Conservation (phyloP, 169 alveolate genomes). For the Eimeria necatrix region DNA sequence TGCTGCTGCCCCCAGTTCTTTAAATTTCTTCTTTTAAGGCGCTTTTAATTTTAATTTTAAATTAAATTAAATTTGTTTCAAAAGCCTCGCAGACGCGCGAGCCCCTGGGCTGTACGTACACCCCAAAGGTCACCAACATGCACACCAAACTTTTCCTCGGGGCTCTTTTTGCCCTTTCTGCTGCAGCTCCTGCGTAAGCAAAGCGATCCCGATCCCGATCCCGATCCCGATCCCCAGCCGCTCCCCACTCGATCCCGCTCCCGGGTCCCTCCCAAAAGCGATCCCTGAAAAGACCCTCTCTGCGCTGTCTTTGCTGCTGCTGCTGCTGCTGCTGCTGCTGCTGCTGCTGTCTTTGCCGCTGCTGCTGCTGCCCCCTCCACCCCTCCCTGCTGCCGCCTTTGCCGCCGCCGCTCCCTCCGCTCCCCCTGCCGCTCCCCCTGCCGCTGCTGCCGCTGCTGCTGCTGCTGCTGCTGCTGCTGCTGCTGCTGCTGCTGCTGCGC, state of each 20-base stretch:
- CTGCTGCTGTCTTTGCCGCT: background rate
- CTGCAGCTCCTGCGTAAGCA: background rate
- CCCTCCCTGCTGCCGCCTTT: background rate
- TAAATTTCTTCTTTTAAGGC: background rate
- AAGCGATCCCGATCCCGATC: no score
- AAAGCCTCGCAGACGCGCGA: no score
- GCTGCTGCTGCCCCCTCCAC: background rate
- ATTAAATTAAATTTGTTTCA: background rate
- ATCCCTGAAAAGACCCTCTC: no score
- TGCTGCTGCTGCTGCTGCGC: background rate
- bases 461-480: no score
- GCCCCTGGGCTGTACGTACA: background rate
- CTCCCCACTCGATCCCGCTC: background rate
- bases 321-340: no score
- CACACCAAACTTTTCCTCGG: background rate
- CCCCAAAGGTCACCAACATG: background rate
- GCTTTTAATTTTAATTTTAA: background rate
- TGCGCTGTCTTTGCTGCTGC: no score
- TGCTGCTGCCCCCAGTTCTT: background rate
- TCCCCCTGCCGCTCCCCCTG: no score
- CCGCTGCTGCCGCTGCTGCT: no score
- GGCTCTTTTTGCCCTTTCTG: background rate
- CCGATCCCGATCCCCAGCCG: background rate
- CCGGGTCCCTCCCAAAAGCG: no score
- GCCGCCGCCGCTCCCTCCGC: background rate